Evolutionary conservation across 768 basidiomycete genomes (phyloP).

Genomic region (Kwoniella sp.): DNA sequence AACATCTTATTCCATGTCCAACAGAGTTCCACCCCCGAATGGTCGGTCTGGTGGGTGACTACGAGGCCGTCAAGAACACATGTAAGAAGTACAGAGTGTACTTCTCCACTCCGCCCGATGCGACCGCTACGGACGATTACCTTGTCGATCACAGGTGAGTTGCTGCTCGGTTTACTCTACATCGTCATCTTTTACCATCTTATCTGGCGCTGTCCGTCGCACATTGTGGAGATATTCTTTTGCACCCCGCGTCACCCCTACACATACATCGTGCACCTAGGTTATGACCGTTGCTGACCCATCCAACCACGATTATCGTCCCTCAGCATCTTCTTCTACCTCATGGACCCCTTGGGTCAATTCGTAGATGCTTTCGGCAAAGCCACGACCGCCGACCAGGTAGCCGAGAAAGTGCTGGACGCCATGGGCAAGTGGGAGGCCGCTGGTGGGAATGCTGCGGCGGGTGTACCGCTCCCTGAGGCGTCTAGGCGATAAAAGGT

Average conservation of each 20-base stretch:
- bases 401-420: slow-evolving; percentile 59
- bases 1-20: too few relatives aligned
- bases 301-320: too few relatives aligned
- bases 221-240: too few relatives aligned
- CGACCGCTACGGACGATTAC: slow-evolving; percentile 81
- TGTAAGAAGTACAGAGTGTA: slow-evolving; percentile 98
- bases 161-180: too few relatives aligned
- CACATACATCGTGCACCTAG: too few relatives aligned
- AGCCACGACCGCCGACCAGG: slow-evolving; percentile 68
- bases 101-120: slow-evolving; percentile 86
- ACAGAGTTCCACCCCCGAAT: slow-evolving; percentile 92
- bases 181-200: too few relatives aligned
- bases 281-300: too few relatives aligned
- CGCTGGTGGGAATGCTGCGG: slow-evolving; percentile 46
- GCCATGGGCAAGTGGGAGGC: slow-evolving; percentile 58
- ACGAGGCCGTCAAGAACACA: slow-evolving; percentile 75
- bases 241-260: too few relatives aligned
- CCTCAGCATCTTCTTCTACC: slow-evolving; percentile 90
- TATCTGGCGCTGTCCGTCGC: too few relatives aligned
- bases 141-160: slow-evolving; percentile 74
- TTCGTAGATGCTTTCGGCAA: slow-evolving; percentile 98
- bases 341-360: slow-evolving; percentile 92
- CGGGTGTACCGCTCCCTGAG: slow-evolving; percentile 25
- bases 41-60: slow-evolving; percentile 85
- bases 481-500: neutral